Conservation (phyloP, 306 rosid species). For the Pterocarpus macrocarpus region DNA sequence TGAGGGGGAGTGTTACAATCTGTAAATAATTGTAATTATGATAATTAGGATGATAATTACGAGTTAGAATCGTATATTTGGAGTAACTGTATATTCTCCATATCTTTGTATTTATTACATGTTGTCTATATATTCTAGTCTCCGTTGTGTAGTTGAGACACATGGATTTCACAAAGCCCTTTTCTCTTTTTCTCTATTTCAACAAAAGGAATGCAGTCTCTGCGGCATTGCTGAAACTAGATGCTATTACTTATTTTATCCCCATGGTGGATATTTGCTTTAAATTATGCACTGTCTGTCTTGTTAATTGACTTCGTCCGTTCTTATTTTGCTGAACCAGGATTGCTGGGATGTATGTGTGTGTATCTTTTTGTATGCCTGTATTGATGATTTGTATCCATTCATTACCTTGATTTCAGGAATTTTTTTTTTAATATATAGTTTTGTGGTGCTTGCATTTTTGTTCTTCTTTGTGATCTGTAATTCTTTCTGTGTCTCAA, state of each 20-base stretch:
- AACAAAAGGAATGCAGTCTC: slow-evolving; percentile 3
- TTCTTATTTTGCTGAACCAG: slow-evolving; percentile 39
- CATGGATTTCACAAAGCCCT: too few species aligned
- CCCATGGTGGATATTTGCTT: slow-evolving; percentile 34
- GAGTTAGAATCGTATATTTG: too few species aligned
- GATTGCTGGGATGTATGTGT: background rate
- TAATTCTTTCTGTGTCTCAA: background rate
- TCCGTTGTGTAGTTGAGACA: too few species aligned
- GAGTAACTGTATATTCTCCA: too few species aligned
- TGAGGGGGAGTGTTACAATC: too few species aligned
- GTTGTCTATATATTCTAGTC: too few species aligned
- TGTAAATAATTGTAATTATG: too few species aligned
- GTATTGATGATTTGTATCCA: slow-evolving; percentile 24
- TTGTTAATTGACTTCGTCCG: slow-evolving; percentile 33
- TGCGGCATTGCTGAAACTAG: slow-evolving; percentile 3
- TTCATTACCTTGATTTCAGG: slow-evolving; percentile 28
- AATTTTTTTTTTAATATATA: background rate
- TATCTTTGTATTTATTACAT: too few species aligned
- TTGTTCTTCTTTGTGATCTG: background rate
- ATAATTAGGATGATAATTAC: too few species aligned
- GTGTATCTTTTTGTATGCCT: background rate
- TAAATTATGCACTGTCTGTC: slow-evolving; percentile 20
- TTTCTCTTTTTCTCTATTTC: too few species aligned
- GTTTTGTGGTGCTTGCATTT: slow-evolving; percentile 17
- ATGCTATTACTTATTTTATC: background rate